Percentiles rank a stretch among this genome's conserved stretches.
phyloP scores from a whole-genome alignment of 768 basidiomycete genomes.

The Pleurotus salmoneostramineus region DNA sequence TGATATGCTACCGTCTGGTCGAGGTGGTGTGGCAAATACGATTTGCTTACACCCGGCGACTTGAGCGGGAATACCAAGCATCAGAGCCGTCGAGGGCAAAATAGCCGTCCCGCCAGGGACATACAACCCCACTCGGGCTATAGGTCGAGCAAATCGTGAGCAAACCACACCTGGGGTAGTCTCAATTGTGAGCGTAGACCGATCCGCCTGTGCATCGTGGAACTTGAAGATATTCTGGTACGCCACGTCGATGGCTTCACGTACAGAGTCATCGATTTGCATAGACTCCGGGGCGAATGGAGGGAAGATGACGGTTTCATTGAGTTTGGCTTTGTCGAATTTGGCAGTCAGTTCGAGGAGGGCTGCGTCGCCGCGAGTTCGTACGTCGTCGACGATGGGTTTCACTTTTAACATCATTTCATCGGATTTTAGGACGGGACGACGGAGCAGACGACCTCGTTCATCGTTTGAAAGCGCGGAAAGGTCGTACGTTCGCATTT shows the following conservation, averaged over 20 bases:
- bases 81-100: constrained; percentile 93
- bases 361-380: constrained; percentile 79
- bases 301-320: constrained; percentile 68
- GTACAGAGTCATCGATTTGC: constrained; percentile 58
- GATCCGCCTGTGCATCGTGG: constrained; percentile 84
- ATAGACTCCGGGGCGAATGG: constrained; percentile 71
- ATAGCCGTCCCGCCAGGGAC: constrained; percentile 97
- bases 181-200: constrained; percentile 69
- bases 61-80: constrained; percentile 97
- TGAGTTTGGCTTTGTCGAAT: constrained; percentile 80
- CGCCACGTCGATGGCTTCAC: constrained; percentile 81
- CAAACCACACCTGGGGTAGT: constrained; percentile 99
- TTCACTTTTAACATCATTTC: constrained; percentile 92
- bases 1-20: constrained; percentile 87
- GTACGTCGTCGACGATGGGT: constrained; percentile 90
- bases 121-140: constrained; percentile 93
- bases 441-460: constrained; percentile 69
- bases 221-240: constrained; percentile 91
- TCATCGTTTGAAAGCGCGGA: constrained; percentile 41
- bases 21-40: constrained; percentile 94
- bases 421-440: constrained; percentile 84
- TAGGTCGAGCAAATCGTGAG: constrained; percentile 92
- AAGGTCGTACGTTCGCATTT: constrained; percentile 74
- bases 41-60: constrained; percentile 93
- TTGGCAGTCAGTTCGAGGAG: constrained; percentile 88